These are phyloP conservation scores for Sphagnum fallax DNA, from an alignment of 228 moss, liverwort and hornwort species.

Conservation along the genomic window DNA sequence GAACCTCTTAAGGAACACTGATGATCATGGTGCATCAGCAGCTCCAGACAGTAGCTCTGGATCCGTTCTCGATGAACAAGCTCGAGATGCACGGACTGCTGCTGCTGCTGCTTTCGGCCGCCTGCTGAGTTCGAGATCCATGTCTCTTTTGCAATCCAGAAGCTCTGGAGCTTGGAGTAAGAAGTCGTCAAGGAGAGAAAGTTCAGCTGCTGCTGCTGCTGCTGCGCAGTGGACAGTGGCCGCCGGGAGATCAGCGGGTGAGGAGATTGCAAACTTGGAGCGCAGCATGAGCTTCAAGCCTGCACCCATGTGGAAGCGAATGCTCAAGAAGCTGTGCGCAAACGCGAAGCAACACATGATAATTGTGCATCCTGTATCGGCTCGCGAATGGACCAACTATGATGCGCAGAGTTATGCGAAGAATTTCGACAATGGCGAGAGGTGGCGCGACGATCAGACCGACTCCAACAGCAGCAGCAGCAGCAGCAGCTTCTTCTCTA, in stretches of 20 bases:
- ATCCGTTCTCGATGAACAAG: background rate
- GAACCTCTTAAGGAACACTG: conserved; percentile 6
- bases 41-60: background rate
- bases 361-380: conserved; percentile 15
- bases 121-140: conserved; percentile 19
- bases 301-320: conserved; percentile 48
- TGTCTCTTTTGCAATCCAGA: too few species aligned
- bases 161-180: too few species aligned
- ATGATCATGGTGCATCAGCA: too few species aligned
- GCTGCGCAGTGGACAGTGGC: conserved; percentile 27
- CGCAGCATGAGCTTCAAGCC: background rate
- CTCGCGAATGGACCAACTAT: conserved; percentile 18
- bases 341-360: conserved; percentile 21
- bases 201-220: conserved; percentile 5
- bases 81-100: too few species aligned
- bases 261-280: too few species aligned
- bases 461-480: too few species aligned
- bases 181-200: conserved; percentile 11
- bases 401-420: conserved; percentile 34
- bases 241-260: conserved; percentile 4
- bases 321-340: conserved; percentile 25
- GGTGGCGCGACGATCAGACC: too few species aligned
- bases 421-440: conserved; percentile 36
- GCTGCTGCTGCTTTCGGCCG: background rate
- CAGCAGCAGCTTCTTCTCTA: too few species aligned